Evolutionary conservation across 805 yeast genomes (phyloP).

Genomic region (Lipomyces kockii): DNA sequence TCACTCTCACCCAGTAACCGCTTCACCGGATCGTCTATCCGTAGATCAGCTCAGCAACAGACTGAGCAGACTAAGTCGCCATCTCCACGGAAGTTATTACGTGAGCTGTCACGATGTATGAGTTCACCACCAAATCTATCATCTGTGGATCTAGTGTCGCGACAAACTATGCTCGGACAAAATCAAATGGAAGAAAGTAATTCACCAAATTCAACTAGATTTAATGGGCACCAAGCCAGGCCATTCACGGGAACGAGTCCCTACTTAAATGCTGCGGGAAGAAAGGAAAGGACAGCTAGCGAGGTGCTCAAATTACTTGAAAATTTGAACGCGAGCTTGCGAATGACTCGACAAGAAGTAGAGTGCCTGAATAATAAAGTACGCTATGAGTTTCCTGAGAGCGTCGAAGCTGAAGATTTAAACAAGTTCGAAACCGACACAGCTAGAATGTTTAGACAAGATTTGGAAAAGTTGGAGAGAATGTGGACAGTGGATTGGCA

Average conservation of each 20-base stretch:
- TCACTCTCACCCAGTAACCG: background rate
- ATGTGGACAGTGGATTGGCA: slow-evolving; percentile 1
- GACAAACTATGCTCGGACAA: background rate
- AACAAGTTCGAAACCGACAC: background rate
- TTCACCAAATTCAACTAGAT: background rate
- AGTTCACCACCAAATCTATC: slow-evolving; percentile 4
- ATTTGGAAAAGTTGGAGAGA: slow-evolving; percentile 2
- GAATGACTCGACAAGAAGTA: background rate
- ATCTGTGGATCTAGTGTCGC: background rate
- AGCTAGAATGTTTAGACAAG: background rate
- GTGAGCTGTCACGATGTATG: slow-evolving; percentile 1
- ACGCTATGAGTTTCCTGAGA: background rate
- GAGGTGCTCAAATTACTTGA: background rate
- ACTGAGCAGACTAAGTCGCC: background rate
- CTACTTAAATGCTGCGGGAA: background rate
- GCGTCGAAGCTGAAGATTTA: background rate
- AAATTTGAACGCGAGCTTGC: background rate
- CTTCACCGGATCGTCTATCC: background rate
- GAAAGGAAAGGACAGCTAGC: background rate
- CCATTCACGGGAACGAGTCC: background rate
- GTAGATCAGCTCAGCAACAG: background rate
- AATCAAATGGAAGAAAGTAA: background rate
- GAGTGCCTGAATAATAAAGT: background rate
- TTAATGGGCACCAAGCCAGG: background rate
- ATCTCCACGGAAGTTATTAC: slow-evolving; percentile 1